phyloP scores from a whole-genome alignment of 805 yeast species.

The Kodamaea neixiangensis region DNA sequence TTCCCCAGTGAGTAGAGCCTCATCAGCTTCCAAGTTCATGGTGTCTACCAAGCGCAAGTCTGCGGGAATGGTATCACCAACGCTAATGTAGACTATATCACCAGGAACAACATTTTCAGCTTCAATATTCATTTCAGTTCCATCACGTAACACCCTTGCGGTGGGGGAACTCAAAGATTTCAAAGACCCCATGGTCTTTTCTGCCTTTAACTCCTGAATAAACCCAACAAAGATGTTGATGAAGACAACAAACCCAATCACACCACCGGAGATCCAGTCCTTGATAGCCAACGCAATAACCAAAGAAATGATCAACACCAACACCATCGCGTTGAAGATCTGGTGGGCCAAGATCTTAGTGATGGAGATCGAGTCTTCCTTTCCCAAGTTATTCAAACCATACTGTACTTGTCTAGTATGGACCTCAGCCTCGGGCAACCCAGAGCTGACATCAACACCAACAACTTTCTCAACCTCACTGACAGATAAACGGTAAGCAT shows the following conservation, averaged over 20 bases:
- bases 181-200: slow-evolving; percentile 51
- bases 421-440: slow-evolving; percentile 15
- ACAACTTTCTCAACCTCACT: slow-evolving; percentile 19
- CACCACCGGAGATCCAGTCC: slow-evolving; percentile 46
- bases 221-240: slow-evolving; percentile 52
- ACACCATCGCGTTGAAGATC: slow-evolving; percentile 41
- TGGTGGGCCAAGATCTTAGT: slow-evolving; percentile 37
- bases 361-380: slow-evolving; percentile 29
- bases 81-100: slow-evolving; percentile 40
- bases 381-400: slow-evolving; percentile 31
- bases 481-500: slow-evolving; percentile 19
- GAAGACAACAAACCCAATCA: slow-evolving; percentile 46
- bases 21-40: slow-evolving; percentile 44
- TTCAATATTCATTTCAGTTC: slow-evolving; percentile 33
- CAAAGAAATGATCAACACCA: slow-evolving; percentile 39
- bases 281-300: slow-evolving; percentile 38
- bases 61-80: slow-evolving; percentile 48
- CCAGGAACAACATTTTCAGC: slow-evolving; percentile 50
- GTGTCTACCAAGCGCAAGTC: slow-evolving; percentile 39
- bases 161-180: slow-evolving; percentile 48
- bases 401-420: background rate
- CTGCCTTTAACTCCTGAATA: slow-evolving; percentile 52
- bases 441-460: slow-evolving; percentile 16
- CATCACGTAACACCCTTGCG: slow-evolving; percentile 47
- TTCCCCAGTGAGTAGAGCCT: slow-evolving; percentile 46